These are phyloP conservation scores for Fusarium kyushuense DNA, from an alignment of 2,329 filamentous ascomycete genomes.

Conservation along the genomic window DNA sequence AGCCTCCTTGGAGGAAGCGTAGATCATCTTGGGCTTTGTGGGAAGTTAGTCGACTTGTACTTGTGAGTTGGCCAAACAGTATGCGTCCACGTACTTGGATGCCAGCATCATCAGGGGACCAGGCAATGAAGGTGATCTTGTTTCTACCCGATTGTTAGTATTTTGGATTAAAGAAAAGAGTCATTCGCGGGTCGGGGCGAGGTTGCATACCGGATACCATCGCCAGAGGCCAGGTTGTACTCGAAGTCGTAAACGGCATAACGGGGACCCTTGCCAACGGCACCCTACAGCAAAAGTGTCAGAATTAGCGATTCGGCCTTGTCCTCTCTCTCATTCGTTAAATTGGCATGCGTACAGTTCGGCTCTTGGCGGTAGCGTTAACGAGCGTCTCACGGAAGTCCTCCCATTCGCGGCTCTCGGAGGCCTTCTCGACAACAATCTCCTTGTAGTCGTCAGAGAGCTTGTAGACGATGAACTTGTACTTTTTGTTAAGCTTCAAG, in stretches of 20 bases:
- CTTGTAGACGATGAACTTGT: constrained; percentile 91
- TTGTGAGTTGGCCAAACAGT: constrained; percentile 71
- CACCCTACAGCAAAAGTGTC: constrained; percentile 59
- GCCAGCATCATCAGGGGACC: constrained; percentile 84
- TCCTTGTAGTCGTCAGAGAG: constrained; percentile 85
- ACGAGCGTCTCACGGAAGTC: constrained; percentile 81
- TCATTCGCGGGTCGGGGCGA: constrained; percentile 12
- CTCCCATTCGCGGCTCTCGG: constrained; percentile 75
- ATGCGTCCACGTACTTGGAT: constrained; percentile 74
- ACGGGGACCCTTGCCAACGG: constrained; percentile 75
- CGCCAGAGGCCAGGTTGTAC: constrained; percentile 77
- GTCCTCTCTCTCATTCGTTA: background rate
- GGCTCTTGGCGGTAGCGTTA: constrained; percentile 78
- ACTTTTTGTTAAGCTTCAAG: constrained; percentile 83
- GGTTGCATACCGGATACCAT: constrained; percentile 73
- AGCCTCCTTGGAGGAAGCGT: constrained; percentile 88
- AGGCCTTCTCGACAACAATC: constrained; percentile 83
- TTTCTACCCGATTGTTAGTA: constrained; percentile 62
- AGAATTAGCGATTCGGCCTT: constrained; percentile 13
- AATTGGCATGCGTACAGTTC: constrained; percentile 62
- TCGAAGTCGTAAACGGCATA: constrained; percentile 90
- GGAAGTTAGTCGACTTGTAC: constrained; percentile 20
- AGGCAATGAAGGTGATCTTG: constrained; percentile 84
- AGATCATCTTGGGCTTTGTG: constrained; percentile 84
- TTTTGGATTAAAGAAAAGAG: constrained; percentile 1